Evolutionary conservation across 768 basidiomycete genomes (phyloP).

Genomic region (Udeniomyces megalosporus): DNA sequence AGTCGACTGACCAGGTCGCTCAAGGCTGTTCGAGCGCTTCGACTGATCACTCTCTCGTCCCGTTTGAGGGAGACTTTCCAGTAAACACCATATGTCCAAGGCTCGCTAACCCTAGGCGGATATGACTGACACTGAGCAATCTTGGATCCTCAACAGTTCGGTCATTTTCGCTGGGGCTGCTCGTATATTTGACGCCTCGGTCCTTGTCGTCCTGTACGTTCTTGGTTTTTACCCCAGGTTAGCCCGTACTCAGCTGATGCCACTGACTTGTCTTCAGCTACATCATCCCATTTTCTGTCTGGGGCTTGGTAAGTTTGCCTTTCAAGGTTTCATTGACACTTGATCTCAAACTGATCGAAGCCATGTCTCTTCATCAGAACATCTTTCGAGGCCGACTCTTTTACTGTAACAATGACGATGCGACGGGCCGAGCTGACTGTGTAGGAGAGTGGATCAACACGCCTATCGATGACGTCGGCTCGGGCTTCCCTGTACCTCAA

Average conservation of each 20-base stretch:
- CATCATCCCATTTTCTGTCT: slow-evolving; percentile 81
- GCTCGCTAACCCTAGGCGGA: too few relatives aligned
- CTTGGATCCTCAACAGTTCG: too few relatives aligned
- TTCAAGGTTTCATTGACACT: not conserved
- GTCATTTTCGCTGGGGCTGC: slow-evolving; percentile 70
- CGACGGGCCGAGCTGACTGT: slow-evolving; percentile 45
- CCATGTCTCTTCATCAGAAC: slow-evolving; percentile 37
- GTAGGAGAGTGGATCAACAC: slow-evolving; percentile 50
- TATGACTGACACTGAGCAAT: too few relatives aligned
- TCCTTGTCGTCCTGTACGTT: slow-evolving; percentile 62
- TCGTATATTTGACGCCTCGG: slow-evolving; percentile 73
- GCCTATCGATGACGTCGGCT: slow-evolving; percentile 38
- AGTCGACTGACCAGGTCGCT: slow-evolving; percentile 68
- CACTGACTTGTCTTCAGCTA: slow-evolving; percentile 32
- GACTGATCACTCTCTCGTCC: slow-evolving; percentile 75
- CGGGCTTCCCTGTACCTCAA: slow-evolving; percentile 53
- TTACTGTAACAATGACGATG: slow-evolving; percentile 54
- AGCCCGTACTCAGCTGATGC: too few relatives aligned
- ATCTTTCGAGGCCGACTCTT: slow-evolving; percentile 78
- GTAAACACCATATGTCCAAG: too few relatives aligned
- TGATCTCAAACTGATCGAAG: not conserved
- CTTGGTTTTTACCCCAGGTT: too few relatives aligned
- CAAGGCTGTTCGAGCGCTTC: slow-evolving; percentile 73
- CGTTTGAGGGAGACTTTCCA: slow-evolving; percentile 72
- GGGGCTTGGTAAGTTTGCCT: slow-evolving; percentile 38